Evolutionary conservation across 2,329 filamentous ascomycete genomes (phyloP).

Genomic region (Apiospora sp.): DNA sequence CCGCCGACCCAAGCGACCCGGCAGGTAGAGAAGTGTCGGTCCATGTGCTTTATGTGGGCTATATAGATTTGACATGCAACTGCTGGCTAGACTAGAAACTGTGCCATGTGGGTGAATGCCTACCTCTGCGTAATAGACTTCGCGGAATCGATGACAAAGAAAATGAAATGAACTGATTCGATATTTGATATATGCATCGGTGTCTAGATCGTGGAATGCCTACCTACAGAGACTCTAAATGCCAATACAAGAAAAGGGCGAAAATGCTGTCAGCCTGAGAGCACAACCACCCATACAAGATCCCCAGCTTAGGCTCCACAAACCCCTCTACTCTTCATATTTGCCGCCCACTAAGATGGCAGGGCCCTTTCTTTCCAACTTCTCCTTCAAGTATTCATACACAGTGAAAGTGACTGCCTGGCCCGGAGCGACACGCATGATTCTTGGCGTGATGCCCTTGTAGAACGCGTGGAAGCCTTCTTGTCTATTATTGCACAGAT

Average conservation of each 20-base stretch:
- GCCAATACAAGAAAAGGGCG: conserved; percentile 29
- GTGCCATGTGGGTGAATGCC: not conserved
- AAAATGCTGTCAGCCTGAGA: not conserved
- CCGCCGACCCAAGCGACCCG: conserved; percentile 81
- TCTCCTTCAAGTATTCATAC: conserved; percentile 79
- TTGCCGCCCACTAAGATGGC: conserved; percentile 65
- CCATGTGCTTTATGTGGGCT: not conserved
- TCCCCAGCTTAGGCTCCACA: not conserved
- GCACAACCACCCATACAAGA: not conserved
- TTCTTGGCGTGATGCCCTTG: conserved; percentile 96
- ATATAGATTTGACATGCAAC: not conserved
- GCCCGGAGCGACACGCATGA: conserved; percentile 96
- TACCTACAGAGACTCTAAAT: conserved; percentile 22
- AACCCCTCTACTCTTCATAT: conserved; percentile 69
- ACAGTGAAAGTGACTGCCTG: conserved; percentile 83
- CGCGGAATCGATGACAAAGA: not conserved
- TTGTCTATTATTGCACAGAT: conserved; percentile 62
- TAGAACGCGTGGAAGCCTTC: conserved; percentile 97
- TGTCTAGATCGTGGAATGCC: conserved; percentile 13
- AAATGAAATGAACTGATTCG: not conserved
- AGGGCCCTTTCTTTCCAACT: conserved; percentile 71
- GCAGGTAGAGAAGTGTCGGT: conserved; percentile 53
- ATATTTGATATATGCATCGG: conserved; percentile 5
- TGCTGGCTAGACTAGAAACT: not conserved
- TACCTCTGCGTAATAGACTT: conserved; percentile 1